Base-by-base conservation (phyloP, 1,284 basidiomycete species). In the Laetiporus sulphureus region DNA sequence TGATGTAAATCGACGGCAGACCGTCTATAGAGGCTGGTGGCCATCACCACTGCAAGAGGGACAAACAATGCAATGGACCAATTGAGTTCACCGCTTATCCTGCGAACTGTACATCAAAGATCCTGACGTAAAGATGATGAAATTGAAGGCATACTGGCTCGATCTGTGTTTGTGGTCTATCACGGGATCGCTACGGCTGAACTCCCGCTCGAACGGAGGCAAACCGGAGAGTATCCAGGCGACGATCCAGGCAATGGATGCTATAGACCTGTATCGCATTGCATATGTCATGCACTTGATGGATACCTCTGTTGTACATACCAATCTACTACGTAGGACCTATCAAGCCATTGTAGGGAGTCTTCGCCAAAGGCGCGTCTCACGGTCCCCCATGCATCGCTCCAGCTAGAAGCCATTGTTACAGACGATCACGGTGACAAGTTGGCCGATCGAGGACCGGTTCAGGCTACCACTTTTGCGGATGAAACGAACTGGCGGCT, bases 1-100 rank as follows among this genome's bases (percentile, higher is more conserved):
- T 83, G 78, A 50, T 83, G 78, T 13, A 79, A 62, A 32, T 73
- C 66, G 12, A 74, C 52, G 1, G 72, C 50, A 2, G 78, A 79
- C 8, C 62, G 55, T 32, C 67, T 68, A 5, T 66, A 45, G 10
- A 61, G 43, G 0, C 75, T 72, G 12, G 61, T 48, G 2, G 62
- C 40, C 3, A 58, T 32, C 19, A 73, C 58, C 13, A 73, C 47
- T 2, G 54, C 49, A 22, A 70, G 52, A 2, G 80, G 79, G 3
- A 73, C 48, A 32, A 67, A 58, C 22, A 76, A 56, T 1, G 75
- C 68, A 18, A 77, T 48, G 15, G 60, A 54, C 46, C 68, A 65
- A 42, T 79, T 80, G 24, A 69, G 46, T 22, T 50, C 45, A 6
- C 75, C 70, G 39, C 68, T 59, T 16, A 81, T 67, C 52, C 78